Evolutionary conservation across 768 basidiomycete species (phyloP), one percentile per base, ranked within the genome.

Genomic region (Russula griseocarnosa): DNA sequence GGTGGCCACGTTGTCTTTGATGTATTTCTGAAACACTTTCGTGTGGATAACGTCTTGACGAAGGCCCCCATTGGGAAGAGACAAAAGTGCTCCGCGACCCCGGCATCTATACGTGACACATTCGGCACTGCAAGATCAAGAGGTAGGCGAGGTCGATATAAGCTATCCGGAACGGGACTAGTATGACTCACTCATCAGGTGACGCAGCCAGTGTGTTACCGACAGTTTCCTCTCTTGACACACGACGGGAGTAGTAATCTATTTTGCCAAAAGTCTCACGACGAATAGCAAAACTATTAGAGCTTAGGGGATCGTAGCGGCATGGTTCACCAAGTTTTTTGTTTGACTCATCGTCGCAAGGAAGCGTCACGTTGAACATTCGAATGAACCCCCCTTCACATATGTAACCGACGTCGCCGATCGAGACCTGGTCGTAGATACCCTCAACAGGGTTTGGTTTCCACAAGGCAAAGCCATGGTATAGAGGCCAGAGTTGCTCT

Each of bases 341-440:
- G 22, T 63, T 50, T 18, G 26, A 57, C 10, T 47, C 36, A 18
- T 57, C 3, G 32, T 52, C 11, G 10, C 34, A 34, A 34, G 34
- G 34, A 10, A 34, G 34, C 10, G 34, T 34, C 9, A 34, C 34
- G 8, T 44, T 40, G 60, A 67, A 67, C 28, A 69, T 60, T 34
- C 64, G 61, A 51, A 51, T 26, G 30, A 69, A 70, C 22, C 36
- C 30, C 18, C 69, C 69, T 13, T 64, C 38, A 7, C n/a, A 9
- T 14, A 69, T 22, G 47, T 60, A 69, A 30, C 69, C 68, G 38
- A 70, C 69, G 46, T 70, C 68, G 13, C 66, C 69, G 34, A 34
- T 34, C 10, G 34, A 34, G 34, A 34, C 34, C 10, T 34, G 34
- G 34, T 34, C 11, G 34, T 34, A 34, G 34, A 11, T 34, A 11